Conservation (phyloP, 2,329 filamentous ascomycete genomes). For the Curvularia verruculosa region DNA sequence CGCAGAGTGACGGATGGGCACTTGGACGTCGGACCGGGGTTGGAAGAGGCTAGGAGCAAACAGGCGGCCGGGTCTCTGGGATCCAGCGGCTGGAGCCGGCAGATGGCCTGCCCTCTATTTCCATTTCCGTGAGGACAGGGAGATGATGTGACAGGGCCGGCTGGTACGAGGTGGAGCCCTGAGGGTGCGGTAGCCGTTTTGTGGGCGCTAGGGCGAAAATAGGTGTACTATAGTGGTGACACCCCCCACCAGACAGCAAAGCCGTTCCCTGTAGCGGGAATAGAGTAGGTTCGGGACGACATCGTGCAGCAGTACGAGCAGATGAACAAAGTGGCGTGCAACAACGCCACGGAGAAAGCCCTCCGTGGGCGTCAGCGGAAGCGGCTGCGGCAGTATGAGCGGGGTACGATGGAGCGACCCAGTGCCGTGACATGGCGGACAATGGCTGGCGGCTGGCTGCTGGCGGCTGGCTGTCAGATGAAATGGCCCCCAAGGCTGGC, state of each 20-base stretch:
- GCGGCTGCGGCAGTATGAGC: not conserved
- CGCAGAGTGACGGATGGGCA: slow-evolving; percentile 6
- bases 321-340: slow-evolving; percentile 1
- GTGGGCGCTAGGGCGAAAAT: not conserved
- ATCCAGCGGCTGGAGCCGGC: slow-evolving; percentile 28
- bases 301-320: not conserved
- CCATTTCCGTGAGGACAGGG: not conserved
- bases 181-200: slow-evolving; percentile 2
- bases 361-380: not conserved
- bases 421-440: not conserved
- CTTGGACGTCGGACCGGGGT: not conserved
- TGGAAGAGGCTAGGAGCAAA: not conserved
- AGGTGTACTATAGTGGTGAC: not conserved
- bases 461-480: not conserved
- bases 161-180: not conserved
- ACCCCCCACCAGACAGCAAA: not conserved
- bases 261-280: not conserved
- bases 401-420: not conserved
- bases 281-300: not conserved
- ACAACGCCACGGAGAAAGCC: not conserved
- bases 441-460: no score
- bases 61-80: slow-evolving; percentile 13
- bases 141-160: not conserved
- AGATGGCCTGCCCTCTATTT: slow-evolving; percentile 5
- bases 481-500: not conserved